Evolutionary conservation across 352 stramenopile species (phyloP).

Genomic region (Phytophthora megakarya): DNA sequence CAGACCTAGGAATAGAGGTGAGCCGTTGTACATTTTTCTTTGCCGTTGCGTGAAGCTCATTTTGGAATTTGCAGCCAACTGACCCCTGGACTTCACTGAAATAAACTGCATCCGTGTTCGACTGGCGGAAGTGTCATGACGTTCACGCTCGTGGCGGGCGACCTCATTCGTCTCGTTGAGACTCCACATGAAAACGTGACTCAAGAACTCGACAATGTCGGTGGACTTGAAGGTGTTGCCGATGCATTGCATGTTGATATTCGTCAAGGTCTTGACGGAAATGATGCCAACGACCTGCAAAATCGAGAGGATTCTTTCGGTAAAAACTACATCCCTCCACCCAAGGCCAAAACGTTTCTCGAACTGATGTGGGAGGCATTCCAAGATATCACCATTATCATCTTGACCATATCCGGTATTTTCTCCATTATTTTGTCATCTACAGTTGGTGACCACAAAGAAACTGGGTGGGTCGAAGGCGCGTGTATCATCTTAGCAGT

Average conservation of each 20-base stretch:
- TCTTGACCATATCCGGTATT: conserved; percentile 80
- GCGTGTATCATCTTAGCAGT: conserved; percentile 89
- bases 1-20: conserved; percentile 4
- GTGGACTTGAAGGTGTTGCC: conserved; percentile 53
- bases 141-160: conserved; percentile 51
- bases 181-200: conserved; percentile 55
- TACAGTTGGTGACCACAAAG: conserved; percentile 48
- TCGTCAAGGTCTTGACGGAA: conserved; percentile 48
- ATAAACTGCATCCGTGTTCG: neutral
- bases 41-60: neutral
- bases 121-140: conserved; percentile 16
- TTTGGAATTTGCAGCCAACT: conserved; percentile 1
- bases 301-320: conserved; percentile 54
- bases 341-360: conserved; percentile 54
- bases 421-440: conserved; percentile 77
- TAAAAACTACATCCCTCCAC: conserved; percentile 62
- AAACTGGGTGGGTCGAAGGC: conserved; percentile 86
- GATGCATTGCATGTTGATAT: conserved; percentile 48
- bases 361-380: conserved; percentile 89
- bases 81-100: neutral
- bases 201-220: conserved; percentile 40
- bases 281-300: conserved; percentile 40
- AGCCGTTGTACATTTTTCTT: neutral
- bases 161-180: conserved; percentile 69
- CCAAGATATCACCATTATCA: conserved; percentile 89